Conservation (phyloP, 179 eudicot genomes). For the Vitellaria paradoxa region DNA sequence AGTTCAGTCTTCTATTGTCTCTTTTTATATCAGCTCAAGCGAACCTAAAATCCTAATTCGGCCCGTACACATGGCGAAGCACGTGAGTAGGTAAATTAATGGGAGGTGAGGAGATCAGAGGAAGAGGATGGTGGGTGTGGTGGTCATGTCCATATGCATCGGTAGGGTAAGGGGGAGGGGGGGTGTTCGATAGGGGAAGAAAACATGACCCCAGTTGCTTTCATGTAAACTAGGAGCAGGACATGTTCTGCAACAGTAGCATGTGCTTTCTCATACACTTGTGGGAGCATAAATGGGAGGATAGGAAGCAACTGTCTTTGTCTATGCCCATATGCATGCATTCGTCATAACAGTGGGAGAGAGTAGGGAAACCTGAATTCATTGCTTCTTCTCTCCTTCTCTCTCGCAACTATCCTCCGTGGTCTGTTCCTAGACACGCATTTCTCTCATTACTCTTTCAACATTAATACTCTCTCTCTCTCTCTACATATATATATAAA, state of each 20-base stretch:
- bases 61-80: too few species aligned
- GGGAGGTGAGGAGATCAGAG: too few species aligned
- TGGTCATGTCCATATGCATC: too few species aligned
- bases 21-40: too few species aligned
- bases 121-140: too few species aligned
- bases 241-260: constrained; percentile 9
- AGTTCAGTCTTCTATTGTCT: too few species aligned
- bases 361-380: constrained; percentile 13
- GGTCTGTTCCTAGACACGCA: too few species aligned
- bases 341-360: background rate
- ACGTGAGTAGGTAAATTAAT: too few species aligned
- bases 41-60: too few species aligned
- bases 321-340: constrained; percentile 1
- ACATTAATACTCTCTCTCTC: background rate
- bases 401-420: background rate
- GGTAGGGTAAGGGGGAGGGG: too few species aligned
- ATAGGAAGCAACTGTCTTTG: constrained; percentile 8
- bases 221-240: background rate
- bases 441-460: too few species aligned
- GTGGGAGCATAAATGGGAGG: constrained; percentile 4
- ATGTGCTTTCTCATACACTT: background rate
- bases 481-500: background rate
- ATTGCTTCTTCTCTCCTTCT: background rate
- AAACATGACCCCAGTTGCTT: background rate
- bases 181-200: background rate